phyloP scores from a whole-genome alignment of 78 protist species.

The Dictyostelium intermedium region DNA sequence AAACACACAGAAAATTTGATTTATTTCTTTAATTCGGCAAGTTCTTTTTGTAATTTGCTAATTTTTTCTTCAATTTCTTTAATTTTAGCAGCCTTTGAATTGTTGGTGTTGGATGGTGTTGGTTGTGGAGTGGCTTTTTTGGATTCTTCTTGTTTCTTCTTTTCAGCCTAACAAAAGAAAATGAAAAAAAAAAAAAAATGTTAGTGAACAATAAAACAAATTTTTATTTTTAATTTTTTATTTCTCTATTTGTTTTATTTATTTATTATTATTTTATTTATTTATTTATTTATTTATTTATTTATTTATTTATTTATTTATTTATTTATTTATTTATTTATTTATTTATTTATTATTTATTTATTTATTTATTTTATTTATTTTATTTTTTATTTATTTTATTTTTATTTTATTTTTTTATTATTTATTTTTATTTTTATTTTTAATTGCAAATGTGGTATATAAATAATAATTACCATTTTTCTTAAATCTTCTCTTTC shows the following conservation, averaged over 20 bases:
- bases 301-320: background rate
- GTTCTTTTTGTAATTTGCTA: constrained; percentile 16
- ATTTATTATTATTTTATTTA: no score
- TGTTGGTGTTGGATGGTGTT: background rate
- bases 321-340: no score
- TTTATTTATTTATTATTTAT: no score
- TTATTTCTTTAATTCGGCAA: constrained; percentile 13
- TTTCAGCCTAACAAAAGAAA: background rate
- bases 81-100: background rate
- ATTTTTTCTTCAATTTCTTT: constrained; percentile 17
- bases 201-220: background rate
- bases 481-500: constrained; percentile 62
- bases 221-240: no score
- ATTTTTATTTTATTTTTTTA: background rate
- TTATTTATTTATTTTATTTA: background rate
- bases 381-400: no score
- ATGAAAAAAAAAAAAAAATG: background rate
- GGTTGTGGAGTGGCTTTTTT: background rate
- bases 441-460: background rate
- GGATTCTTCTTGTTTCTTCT: constrained; percentile 9
- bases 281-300: no score
- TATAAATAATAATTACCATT: background rate
- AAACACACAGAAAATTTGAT: background rate
- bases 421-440: no score
- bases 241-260: background rate